These are phyloP conservation scores for Ilyonectria robusta DNA, from an alignment of 2,329 filamentous ascomycete species.

Conservation along the genomic window DNA sequence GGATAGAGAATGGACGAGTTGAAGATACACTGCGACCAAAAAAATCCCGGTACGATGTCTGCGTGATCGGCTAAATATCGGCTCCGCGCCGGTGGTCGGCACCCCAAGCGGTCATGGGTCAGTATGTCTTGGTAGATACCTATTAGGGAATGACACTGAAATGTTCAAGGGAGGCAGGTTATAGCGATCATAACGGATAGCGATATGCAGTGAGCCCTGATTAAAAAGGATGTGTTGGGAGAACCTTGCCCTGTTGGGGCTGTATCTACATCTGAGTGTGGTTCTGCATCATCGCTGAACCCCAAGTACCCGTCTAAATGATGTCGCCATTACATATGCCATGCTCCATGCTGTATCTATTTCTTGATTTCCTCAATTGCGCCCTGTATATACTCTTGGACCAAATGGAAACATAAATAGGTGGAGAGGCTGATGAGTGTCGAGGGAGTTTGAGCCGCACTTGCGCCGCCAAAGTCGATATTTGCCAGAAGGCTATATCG, in stretches of 20 bases:
- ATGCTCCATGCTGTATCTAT: constrained; percentile 36
- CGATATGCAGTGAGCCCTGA: no score
- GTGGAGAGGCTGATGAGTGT: constrained; percentile 7
- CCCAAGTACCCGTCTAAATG: constrained; percentile 43
- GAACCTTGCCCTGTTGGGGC: constrained; percentile 22
- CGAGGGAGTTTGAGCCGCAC: background rate
- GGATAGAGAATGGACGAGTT: constrained; percentile 36
- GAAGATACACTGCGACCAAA: constrained; percentile 36
- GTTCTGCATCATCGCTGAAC: constrained; percentile 30
- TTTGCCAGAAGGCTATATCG: constrained; percentile 5
- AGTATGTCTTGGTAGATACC: background rate
- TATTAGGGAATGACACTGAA: background rate
- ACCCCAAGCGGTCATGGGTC: constrained; percentile 31
- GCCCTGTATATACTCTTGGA: constrained; percentile 23
- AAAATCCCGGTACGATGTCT: constrained; percentile 46
- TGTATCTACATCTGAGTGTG: constrained; percentile 42
- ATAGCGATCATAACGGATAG: background rate
- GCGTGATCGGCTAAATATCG: constrained; percentile 53
- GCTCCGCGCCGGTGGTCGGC: constrained; percentile 31
- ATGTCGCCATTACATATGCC: constrained; percentile 44
- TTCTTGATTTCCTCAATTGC: constrained; percentile 17
- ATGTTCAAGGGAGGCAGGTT: background rate
- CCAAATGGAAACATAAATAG: constrained; percentile 2
- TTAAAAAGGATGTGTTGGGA: constrained; percentile 2
- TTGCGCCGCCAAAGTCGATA: constrained; percentile 2